Evolutionary conservation across 345 rosid species (phyloP), one percentile per base, ranked within the genome.

Genomic region (Barbarea vulgaris): DNA sequence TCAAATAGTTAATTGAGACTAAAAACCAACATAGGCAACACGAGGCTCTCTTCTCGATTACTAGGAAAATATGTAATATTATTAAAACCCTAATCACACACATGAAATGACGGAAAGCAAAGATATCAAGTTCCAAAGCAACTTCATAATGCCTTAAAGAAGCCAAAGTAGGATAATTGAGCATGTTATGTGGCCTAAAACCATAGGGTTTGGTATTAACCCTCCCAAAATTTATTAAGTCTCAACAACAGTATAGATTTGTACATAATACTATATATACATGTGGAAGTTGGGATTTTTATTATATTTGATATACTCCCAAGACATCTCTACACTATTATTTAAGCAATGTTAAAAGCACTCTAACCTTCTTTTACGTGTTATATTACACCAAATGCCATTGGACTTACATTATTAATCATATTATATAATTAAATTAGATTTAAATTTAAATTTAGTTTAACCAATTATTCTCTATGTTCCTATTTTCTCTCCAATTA

Each of bases 121-220:
- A 33, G 11, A 72, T 13, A 72, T 52, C 70, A 62, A 63, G 70
- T 72, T 63, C 77, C 69, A 52, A 63, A 37, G 69, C 44, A 1
- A 25, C 54, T 72, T 37, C 48, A 25, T 33, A 42, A 5, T 4
- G 55, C 21, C 30, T 19, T 21, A 54, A 56, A 56, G 15, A 31
- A 56, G 27, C 21, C 5, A 52, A 24, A 48, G 50, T 61, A 50
- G 19, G 30, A 41, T 30, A 57, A 55, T 13, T 13, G 3, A 31
- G 54, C 30, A 14, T 41, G 65, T 18, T 27, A 2, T 50, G 69
- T 61, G 51, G 21, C 51, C 60, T 61, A 36, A 22, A 37, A 57
- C 25, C 52, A 50, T 50, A 61, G 60, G 67, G 31, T 61, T 72
- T 61, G 53, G 69, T 24, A 47, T 37, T 34, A 47, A 47, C 25